A percentile compares a stretch with the other conserved stretches of the same genome.
Conservation (phyloP, 2,329 filamentous ascomycete genomes). For the Aureobasidium sp. region DNA sequence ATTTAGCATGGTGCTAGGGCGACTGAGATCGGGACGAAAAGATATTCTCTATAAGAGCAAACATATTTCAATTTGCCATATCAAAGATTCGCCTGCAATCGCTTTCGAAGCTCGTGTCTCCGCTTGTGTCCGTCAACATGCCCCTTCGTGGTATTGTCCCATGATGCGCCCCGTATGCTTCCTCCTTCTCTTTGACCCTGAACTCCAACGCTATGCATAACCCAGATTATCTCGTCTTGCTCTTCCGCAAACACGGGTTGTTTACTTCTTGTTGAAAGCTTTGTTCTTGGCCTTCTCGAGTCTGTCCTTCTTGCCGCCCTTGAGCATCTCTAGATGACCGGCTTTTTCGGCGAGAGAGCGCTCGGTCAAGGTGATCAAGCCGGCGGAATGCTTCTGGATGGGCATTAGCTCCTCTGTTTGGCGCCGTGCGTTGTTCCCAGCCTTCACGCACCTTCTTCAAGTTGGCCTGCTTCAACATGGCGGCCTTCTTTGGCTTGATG, state of each 20-base stretch:
- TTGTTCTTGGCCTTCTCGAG: slow-evolving; percentile 11
- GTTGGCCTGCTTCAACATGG: slow-evolving; percentile 51
- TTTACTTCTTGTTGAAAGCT: slow-evolving; percentile 1
- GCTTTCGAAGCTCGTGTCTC: not conserved
- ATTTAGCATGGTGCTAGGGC: slow-evolving; percentile 1
- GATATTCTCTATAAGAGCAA: not conserved
- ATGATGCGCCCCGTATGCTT: not conserved
- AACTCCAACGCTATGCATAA: slow-evolving; percentile 12
- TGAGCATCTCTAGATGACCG: slow-evolving; percentile 60
- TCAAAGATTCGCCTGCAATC: not conserved
- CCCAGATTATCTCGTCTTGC: not conserved
- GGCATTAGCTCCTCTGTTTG: not conserved
- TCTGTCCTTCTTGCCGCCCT: slow-evolving; percentile 55
- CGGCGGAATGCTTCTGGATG: slow-evolving; percentile 50
- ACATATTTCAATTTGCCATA: not conserved
- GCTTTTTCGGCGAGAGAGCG: slow-evolving; percentile 56
- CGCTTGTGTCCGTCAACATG: not conserved
- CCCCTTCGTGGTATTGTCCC: not conserved
- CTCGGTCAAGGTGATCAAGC: slow-evolving; percentile 58
- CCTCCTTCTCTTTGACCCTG: not conserved
- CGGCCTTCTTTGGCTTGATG: slow-evolving; percentile 58
- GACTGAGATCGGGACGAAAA: not conserved
- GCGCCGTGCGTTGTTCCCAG: not conserved
- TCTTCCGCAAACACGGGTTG: not conserved
- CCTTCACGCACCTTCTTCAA: slow-evolving; percentile 47